Evolutionary conservation across 106 monocot genomes (phyloP), one percentile per base, ranked within the genome.

Genomic region (Apostasia ramifera): DNA sequence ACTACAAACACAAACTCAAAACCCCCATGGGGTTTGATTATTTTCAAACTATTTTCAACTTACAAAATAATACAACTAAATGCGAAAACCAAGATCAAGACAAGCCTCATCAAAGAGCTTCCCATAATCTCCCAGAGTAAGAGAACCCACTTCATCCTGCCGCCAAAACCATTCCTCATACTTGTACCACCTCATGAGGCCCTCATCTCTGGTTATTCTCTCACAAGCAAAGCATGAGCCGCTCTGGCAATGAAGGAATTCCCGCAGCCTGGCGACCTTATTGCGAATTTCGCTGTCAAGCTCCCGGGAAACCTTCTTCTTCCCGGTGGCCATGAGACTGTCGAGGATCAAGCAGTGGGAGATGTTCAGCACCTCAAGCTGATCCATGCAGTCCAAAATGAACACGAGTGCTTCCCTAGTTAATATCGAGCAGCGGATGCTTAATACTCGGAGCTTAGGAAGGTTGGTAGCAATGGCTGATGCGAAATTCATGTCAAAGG

Each of bases 131-230:
- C 77, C 80, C 14, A 95, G 80, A 49, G 75, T 70, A 46, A 95
- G 91, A 40, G 81, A 86, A 6, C 64, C 70, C 2, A 88, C 84
- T 76, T 95, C 95, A 67, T 95, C 95, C 53, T 64, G 73, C 46
- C 91, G 75, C 95, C 91, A 91, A 47, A 88, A 91, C 65, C 75
- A 81, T 8, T 83, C 88, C 67, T 95, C 95, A 13, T 95, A 95
- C 66, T 61, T 79, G 55, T 88, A 95, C 95, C 95, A 95, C 68
- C 91, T 81, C 91, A 95, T 95, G 57, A 85, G 61, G 2, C 94
- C 94, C 52, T 95, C 94, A 50, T 88, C 91, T 14, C 2, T 59
- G 38, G 58, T 47, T 82, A 91, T 91, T 74, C 94, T 79, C 63
- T 77, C 66, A 55, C 94, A 95, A 2, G 83, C 46, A 11, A 61